Evolutionary conservation across 208 protist genomes (phyloP).

Genomic region (Acanthamoeba triangularis): DNA sequence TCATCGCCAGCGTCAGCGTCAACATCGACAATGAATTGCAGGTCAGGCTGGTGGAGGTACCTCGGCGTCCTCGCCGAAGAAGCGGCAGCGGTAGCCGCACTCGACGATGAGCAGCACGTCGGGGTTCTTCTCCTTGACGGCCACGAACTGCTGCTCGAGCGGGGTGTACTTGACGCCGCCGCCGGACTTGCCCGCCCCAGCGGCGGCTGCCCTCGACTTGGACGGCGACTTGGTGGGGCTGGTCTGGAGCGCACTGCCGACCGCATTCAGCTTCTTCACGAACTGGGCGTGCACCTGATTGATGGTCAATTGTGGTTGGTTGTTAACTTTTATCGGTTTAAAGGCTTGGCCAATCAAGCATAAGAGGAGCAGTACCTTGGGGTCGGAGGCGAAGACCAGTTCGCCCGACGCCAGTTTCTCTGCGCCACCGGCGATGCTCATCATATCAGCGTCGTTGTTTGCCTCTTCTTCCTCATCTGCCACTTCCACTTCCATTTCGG

Average conservation of each 20-base stretch:
- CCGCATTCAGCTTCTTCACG: constrained; percentile 51
- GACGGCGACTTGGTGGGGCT: background rate
- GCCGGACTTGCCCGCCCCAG: background rate
- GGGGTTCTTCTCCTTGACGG: constrained; percentile 87
- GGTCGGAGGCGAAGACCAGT: background rate
- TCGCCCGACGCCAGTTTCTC: background rate
- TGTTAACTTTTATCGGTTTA: too few relatives aligned
- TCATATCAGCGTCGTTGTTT: background rate
- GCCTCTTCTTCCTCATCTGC: background rate
- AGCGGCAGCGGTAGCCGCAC: constrained; percentile 89
- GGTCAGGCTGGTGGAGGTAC: background rate
- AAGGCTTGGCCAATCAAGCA: too few relatives aligned
- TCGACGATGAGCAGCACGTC: constrained; percentile 90
- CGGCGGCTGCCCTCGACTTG: background rate
- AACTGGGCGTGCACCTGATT: constrained; percentile 46
- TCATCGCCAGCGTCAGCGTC: background rate
- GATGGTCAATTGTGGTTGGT: background rate
- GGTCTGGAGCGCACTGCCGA: background rate
- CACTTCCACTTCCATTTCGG: background rate
- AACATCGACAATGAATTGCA: background rate
- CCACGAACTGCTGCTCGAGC: constrained; percentile 87
- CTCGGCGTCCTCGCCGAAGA: constrained; percentile 91
- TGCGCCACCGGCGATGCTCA: background rate
- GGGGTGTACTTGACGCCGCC: constrained; percentile 79
- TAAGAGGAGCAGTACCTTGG: background rate